These are phyloP conservation scores for Astragalus glycyphyllos DNA, from an alignment of 306 rosid species.

Conservation along the genomic window DNA sequence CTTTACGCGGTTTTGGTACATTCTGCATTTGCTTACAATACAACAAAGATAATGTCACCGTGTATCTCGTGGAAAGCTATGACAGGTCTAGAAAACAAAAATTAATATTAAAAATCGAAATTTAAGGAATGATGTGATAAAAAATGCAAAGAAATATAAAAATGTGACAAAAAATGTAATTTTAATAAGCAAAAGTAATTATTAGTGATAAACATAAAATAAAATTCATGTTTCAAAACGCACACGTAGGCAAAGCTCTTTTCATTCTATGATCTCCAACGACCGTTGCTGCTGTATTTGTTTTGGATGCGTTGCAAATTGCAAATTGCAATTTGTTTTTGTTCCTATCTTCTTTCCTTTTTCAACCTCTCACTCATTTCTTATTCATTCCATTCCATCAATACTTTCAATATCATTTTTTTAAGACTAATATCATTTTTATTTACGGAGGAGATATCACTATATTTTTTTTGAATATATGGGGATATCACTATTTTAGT, in stretches of 20 bases:
- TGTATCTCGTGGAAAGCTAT: not conserved
- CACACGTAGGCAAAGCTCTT: constrained; percentile 40
- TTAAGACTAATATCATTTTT: not conserved
- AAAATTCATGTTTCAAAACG: no score
- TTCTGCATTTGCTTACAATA: constrained; percentile 41
- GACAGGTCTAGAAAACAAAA: no score
- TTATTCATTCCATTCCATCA: no score
- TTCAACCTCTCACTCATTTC: no score
- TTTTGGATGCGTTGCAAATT: not conserved
- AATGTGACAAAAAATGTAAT: no score
- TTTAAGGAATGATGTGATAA: no score
- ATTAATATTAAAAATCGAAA: no score
- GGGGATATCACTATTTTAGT: not conserved
- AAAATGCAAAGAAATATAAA: no score
- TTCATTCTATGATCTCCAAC: not conserved
- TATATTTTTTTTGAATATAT: no score
- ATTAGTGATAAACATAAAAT: not conserved
- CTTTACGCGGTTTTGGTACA: constrained; percentile 74
- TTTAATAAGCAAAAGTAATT: no score
- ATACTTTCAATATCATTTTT: no score
- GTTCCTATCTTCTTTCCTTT: constrained; percentile 1
- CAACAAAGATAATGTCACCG: no score
- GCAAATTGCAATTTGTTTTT: not conserved
- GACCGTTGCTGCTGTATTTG: not conserved
- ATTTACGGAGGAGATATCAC: not conserved